Percentiles rank a stretch among this genome's conserved stretches.
These are phyloP conservation scores for Podosphaera xanthii DNA, from an alignment of 2,329 filamentous ascomycete species.

Conservation along the genomic window DNA sequence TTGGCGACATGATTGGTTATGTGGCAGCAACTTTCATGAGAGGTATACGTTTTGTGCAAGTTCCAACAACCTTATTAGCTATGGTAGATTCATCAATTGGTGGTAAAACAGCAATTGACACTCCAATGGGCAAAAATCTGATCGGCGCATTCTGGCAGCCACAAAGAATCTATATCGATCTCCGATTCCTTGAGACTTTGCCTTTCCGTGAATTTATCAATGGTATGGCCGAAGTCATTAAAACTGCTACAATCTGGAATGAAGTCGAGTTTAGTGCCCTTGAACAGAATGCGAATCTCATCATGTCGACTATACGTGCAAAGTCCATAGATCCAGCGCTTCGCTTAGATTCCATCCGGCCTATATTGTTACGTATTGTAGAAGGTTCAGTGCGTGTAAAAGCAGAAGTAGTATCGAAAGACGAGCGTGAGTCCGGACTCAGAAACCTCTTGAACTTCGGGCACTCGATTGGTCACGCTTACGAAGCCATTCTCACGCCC, in stretches of 20 bases:
- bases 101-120: constrained; percentile 95
- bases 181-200: constrained; percentile 74
- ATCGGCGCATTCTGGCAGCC: constrained; percentile 96
- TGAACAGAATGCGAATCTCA: constrained; percentile 56
- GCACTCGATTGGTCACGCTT: constrained; percentile 91
- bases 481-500: constrained; percentile 84
- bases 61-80: constrained; percentile 77
- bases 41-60: constrained; percentile 85
- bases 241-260: constrained; percentile 93
- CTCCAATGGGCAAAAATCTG: constrained; percentile 84
- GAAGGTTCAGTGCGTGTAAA: constrained; percentile 83
- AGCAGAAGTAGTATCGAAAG: constrained; percentile 77
- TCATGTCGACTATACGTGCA: constrained; percentile 49
- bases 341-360: constrained; percentile 46
- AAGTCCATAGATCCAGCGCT: constrained; percentile 23
- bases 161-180: constrained; percentile 77
- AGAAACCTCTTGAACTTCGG: constrained; percentile 93
- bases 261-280: constrained; percentile 66
- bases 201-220: constrained; percentile 89
- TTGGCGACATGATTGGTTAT: constrained; percentile 94
- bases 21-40: constrained; percentile 98
- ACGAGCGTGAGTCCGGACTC: constrained; percentile 83
- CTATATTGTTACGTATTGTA: constrained; percentile 50
- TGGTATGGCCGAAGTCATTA: constrained; percentile 95
- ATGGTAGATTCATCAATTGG: constrained; percentile 99